phyloP scores from a whole-genome alignment of 2,329 filamentous ascomycete species.

The Coniochaeta sp. region DNA sequence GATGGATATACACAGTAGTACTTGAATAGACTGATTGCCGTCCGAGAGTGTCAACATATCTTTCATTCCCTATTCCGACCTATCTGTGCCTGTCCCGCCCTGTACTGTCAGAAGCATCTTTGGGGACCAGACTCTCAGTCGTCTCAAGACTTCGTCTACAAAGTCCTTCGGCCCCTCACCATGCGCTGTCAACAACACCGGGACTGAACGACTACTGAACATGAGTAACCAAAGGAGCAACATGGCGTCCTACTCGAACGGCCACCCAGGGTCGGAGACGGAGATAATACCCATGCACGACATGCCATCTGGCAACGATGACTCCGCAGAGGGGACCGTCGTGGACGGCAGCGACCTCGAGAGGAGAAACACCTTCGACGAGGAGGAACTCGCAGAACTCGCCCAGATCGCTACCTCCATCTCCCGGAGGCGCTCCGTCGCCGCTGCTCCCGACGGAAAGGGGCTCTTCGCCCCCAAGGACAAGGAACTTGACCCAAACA shows the following conservation, averaged over 20 bases:
- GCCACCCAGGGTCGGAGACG: background rate
- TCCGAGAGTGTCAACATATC: background rate
- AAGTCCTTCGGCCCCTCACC: background rate
- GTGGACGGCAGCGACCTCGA: background rate
- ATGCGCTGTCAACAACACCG: background rate
- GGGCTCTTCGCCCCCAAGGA: background rate
- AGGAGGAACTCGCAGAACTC: background rate
- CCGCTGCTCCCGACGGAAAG: background rate
- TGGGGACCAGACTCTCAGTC: background rate
- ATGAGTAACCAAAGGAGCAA: background rate
- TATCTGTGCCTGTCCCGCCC: background rate
- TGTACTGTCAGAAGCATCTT: background rate
- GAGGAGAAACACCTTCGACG: slow-evolving; percentile 1
- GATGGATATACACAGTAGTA: background rate
- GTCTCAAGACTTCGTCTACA: background rate
- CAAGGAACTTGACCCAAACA: slow-evolving; percentile 25
- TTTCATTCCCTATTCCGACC: background rate
- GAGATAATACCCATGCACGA: background rate
- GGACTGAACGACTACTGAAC: background rate
- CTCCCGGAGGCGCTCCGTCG: background rate
- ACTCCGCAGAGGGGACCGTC: background rate
- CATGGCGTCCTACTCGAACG: background rate
- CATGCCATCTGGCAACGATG: background rate
- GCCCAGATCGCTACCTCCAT: background rate
- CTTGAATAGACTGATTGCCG: background rate